A percentile compares a stretch with the other conserved stretches of the same genome.
These are phyloP conservation scores for Rhododendron kiyosumense DNA, from an alignment of 148 eudicot genomes.

Conservation along the genomic window DNA sequence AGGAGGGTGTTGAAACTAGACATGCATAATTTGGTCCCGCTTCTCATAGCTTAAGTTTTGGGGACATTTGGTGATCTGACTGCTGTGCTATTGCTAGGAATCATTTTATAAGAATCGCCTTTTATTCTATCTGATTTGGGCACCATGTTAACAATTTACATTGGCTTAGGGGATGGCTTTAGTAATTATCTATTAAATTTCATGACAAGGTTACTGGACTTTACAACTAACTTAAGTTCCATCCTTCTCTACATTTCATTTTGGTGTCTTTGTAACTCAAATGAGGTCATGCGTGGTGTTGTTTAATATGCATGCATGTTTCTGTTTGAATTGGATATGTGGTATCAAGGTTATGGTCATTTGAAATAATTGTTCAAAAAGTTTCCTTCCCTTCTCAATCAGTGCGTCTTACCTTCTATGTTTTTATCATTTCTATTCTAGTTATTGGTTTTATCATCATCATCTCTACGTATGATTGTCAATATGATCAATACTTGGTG, in stretches of 20 bases:
- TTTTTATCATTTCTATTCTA: neutral
- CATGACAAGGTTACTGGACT: neutral
- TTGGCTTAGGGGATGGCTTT: neutral
- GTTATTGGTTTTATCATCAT: neutral
- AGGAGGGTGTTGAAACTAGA: neutral
- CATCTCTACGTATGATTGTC: neutral
- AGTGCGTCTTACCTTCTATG: neutral
- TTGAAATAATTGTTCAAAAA: neutral
- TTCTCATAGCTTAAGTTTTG: neutral
- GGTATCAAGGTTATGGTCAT: neutral
- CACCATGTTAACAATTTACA: neutral
- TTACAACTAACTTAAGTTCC: neutral
- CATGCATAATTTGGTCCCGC: neutral
- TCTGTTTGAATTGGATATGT: neutral
- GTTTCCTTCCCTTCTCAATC: neutral
- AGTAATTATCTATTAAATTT: neutral
- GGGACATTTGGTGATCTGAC: neutral
- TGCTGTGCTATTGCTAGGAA: neutral
- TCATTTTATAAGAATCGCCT: neutral
- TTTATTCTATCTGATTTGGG: neutral
- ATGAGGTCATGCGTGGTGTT: neutral
- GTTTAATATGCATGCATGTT: neutral
- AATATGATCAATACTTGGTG: neutral
- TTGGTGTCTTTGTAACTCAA: neutral
- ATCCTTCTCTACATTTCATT: neutral